Evolutionary conservation across 1,139 yeast genomes (phyloP), one percentile per base, ranked within the genome.

Genomic region (Scheffersomyces titani): DNA sequence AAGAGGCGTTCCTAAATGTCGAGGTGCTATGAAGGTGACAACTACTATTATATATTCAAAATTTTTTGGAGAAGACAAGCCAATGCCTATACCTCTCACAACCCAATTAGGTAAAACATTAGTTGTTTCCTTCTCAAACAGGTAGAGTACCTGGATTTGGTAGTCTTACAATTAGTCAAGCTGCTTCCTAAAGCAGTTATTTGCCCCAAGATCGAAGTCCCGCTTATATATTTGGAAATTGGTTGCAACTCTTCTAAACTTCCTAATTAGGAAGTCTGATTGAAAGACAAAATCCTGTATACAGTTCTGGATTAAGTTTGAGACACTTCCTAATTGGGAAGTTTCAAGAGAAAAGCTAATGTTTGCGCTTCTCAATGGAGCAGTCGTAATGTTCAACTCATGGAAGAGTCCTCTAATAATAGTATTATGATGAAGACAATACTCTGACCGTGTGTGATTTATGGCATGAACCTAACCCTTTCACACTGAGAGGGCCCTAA

Each of bases 251-350:
- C n/a, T n/a, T n/a, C n/a, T n/a, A 47, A 19, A 52, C 49, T 54
- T 54, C 57, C 67, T 53, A 50, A 58, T 58, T 53, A 51, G 68
- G 69, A 51, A 61, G 61, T 51, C 49, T 44, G 24, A 46, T 46
- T 46, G 24, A 46, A 9, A 30, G 9, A 11, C 3, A 11, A 6
- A 4, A 30, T 30, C 16, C 16, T 30, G 40, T 30, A 30, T 30
- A 9, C 3, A 5, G 3, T 2, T 11, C 2, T 24, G 3, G 13
- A 30, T 13, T 30, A 5, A 7, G 16, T 7, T 6, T 30, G 40
- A 16, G 40, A 30, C 40, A 50, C 21, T 50, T 49, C 51, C 52
- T n/a, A 45, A 49, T 45, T 19, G 22, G 55, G 55, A 44, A 53
- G 24, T 46, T 46, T 46, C 22, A 46, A n/a, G 40, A 30, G 40